Evolutionary conservation across 2,329 filamentous ascomycete species (phyloP).

Genomic region (Talaromyces rugulosus): DNA sequence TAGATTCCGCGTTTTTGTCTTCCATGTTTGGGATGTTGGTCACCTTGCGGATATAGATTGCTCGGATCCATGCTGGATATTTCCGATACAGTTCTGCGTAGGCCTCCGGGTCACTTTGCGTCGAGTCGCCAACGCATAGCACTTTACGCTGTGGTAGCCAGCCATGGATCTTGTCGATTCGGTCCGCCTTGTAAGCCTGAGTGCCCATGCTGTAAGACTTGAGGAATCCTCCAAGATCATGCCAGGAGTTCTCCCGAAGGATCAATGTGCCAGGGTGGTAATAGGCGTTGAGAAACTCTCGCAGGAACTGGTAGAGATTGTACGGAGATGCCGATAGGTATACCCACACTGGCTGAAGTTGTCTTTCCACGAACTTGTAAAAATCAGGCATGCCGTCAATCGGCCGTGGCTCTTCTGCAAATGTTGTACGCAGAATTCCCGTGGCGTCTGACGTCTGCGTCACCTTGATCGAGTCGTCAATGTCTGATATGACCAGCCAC

Average conservation of each 20-base stretch:
- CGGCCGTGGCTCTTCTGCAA: conserved; percentile 68
- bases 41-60: conserved; percentile 83
- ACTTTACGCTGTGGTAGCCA: conserved; percentile 78
- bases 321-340: conserved; percentile 93
- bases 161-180: conserved; percentile 69
- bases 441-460: conserved; percentile 76
- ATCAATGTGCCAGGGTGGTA: conserved; percentile 78
- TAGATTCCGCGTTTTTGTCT: conserved; percentile 65
- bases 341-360: conserved; percentile 71
- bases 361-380: conserved; percentile 61
- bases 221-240: conserved; percentile 75
- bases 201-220: conserved; percentile 75
- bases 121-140: conserved; percentile 84
- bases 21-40: conserved; percentile 70
- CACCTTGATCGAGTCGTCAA: conserved; percentile 94
- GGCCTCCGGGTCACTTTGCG: conserved; percentile 84
- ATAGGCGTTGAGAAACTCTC: conserved; percentile 63
- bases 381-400: conserved; percentile 80
- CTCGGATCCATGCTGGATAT: conserved; percentile 70
- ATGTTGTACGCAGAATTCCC: conserved; percentile 79
- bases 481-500: conserved; percentile 82
- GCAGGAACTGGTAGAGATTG: conserved; percentile 86
- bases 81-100: conserved; percentile 73
- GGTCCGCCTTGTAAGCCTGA: conserved; percentile 77
- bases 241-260: conserved; percentile 80